Percentiles rank a stretch among this genome's conserved stretches.
phyloP scores from a whole-genome alignment of 2,329 filamentous ascomycete genomes.

The Talaromyces atroroseus region DNA sequence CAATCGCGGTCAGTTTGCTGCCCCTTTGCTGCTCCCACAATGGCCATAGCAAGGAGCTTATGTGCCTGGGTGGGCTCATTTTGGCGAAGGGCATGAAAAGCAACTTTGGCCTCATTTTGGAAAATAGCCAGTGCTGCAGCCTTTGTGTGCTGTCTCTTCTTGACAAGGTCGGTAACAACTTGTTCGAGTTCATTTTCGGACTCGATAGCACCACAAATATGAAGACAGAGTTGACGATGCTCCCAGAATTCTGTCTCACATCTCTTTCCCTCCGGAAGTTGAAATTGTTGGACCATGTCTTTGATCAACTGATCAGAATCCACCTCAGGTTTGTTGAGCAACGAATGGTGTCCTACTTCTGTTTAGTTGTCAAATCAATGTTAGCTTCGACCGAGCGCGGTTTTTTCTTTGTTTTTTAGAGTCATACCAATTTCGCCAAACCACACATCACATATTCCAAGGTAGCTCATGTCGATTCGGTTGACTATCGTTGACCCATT shows the following conservation, averaged over 20 bases:
- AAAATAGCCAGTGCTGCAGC: constrained; percentile 59
- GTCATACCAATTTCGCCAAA: constrained; percentile 48
- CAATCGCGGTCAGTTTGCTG: constrained; percentile 50
- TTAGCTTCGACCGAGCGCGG: neutral
- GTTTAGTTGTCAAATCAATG: constrained; percentile 11
- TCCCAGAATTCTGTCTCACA: constrained; percentile 49
- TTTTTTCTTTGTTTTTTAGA: neutral
- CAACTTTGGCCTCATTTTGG: constrained; percentile 54
- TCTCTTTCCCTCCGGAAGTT: constrained; percentile 48
- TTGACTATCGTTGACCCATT: constrained; percentile 52
- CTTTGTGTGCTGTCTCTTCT: constrained; percentile 54
- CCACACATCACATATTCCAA: constrained; percentile 57
- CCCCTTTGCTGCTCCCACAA: constrained; percentile 41
- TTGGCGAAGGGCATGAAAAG: constrained; percentile 51
- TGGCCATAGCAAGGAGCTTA: constrained; percentile 51
- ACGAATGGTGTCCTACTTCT: constrained; percentile 8
- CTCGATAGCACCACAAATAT: constrained; percentile 55
- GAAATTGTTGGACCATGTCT: constrained; percentile 46
- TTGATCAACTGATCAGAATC: constrained; percentile 40
- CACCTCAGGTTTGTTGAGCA: constrained; percentile 17
- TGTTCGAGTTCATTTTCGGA: constrained; percentile 46
- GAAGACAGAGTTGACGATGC: constrained; percentile 56
- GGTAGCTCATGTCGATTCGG: constrained; percentile 54
- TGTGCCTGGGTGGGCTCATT: constrained; percentile 51
- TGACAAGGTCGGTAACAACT: constrained; percentile 47